phyloP scores from a whole-genome alignment of 352 stramenopile genomes.

The Phytophthora constricta region DNA sequence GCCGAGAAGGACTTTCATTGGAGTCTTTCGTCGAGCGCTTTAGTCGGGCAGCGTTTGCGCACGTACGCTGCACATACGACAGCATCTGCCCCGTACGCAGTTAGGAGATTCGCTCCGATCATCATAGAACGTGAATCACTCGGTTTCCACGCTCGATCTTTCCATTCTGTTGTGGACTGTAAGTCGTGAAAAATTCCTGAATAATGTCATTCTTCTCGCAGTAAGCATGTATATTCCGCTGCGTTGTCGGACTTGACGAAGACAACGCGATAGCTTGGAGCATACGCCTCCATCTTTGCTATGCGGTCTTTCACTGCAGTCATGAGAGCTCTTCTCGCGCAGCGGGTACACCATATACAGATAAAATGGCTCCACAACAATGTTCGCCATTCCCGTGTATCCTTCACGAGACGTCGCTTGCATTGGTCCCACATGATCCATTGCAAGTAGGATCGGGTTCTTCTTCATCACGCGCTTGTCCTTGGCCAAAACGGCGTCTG shows the following conservation, averaged over 20 bases:
- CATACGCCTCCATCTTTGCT: constrained; percentile 11
- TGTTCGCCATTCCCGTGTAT: constrained; percentile 13
- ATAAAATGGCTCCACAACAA: constrained; percentile 22
- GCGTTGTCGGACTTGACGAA: constrained; percentile 18
- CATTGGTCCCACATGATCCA: constrained; percentile 21
- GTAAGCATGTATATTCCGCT: constrained; percentile 11
- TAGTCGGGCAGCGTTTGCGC: constrained; percentile 9
- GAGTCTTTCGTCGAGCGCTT: constrained; percentile 12
- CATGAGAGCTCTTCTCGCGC: constrained; percentile 9
- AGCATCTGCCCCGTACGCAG: constrained; percentile 11
- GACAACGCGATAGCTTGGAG: background rate
- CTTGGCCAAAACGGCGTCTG: background rate
- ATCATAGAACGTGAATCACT: constrained; percentile 9
- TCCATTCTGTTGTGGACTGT: constrained; percentile 5
- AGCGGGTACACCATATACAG: constrained; percentile 9
- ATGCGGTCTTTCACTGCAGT: background rate
- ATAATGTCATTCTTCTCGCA: constrained; percentile 10
- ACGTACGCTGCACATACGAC: constrained; percentile 16
- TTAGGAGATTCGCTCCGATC: constrained; percentile 5
- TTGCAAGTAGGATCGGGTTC: constrained; percentile 1
- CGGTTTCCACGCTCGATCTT: constrained; percentile 11
- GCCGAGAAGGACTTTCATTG: constrained; percentile 8
- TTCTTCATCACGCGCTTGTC: background rate
- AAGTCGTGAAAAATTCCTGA: background rate
- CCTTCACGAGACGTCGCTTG: constrained; percentile 9